A percentile compares a stretch with the other conserved stretches of the same genome.
phyloP scores from a whole-genome alignment of 2,329 filamentous ascomycete genomes.

The Colletotrichum noveboracense region DNA sequence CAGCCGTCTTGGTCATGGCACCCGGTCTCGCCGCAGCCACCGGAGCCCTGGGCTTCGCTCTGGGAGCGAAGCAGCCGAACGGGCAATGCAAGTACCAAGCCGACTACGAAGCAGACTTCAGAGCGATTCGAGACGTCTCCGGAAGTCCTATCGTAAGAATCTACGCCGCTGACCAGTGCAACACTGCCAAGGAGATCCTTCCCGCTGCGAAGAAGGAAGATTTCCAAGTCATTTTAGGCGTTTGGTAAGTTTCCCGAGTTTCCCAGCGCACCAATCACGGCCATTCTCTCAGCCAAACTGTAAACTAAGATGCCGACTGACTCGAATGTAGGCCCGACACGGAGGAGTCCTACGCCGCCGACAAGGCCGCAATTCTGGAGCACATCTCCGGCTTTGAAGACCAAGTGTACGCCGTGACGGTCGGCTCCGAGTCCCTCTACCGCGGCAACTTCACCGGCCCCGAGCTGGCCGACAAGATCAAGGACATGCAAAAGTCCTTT shows the following conservation, averaged over 20 bases:
- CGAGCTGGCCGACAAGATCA: slow-evolving; percentile 65
- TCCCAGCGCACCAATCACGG: neutral
- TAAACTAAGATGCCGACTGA: neutral
- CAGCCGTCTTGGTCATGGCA: slow-evolving; percentile 21
- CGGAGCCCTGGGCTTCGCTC: slow-evolving; percentile 63
- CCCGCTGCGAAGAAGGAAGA: slow-evolving; percentile 69
- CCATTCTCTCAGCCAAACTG: neutral
- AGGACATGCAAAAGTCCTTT: slow-evolving; percentile 61
- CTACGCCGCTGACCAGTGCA: slow-evolving; percentile 72
- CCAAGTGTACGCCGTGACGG: slow-evolving; percentile 71
- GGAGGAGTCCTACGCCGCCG: slow-evolving; percentile 64
- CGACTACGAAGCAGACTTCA: slow-evolving; percentile 72
- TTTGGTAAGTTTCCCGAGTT: slow-evolving; percentile 59
- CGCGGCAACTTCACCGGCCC: slow-evolving; percentile 69
- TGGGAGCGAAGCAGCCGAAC: slow-evolving; percentile 68
- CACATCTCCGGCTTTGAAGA: slow-evolving; percentile 56
- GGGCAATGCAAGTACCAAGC: slow-evolving; percentile 63
- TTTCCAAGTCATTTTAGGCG: slow-evolving; percentile 72
- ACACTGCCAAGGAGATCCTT: slow-evolving; percentile 65
- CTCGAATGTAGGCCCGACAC: slow-evolving; percentile 58
- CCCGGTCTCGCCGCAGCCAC: slow-evolving; percentile 43
- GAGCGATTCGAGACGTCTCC: slow-evolving; percentile 57
- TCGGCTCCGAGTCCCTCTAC: slow-evolving; percentile 75
- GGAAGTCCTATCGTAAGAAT: slow-evolving; percentile 64
- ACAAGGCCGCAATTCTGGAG: slow-evolving; percentile 55